Percentiles rank a stretch among this genome's conserved stretches.
These are phyloP conservation scores for Soucietia sequanensis DNA, from an alignment of 805 yeast genomes.

Conservation along the genomic window DNA sequence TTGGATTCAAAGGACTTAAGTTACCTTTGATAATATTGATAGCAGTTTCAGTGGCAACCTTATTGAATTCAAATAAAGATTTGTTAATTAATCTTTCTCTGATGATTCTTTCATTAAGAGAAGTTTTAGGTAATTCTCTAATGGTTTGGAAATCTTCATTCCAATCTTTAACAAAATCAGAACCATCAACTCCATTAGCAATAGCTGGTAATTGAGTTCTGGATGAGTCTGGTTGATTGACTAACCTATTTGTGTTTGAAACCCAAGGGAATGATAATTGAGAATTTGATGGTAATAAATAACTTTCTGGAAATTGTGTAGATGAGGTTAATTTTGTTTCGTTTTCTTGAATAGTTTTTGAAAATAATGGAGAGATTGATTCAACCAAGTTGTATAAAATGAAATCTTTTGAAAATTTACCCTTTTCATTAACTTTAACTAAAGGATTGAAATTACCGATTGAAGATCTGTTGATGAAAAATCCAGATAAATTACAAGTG, in stretches of 20 bases:
- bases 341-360: slow-evolving; percentile 51
- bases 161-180: slow-evolving; percentile 69
- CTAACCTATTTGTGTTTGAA: slow-evolving; percentile 28
- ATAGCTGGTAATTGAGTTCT: slow-evolving; percentile 57
- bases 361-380: slow-evolving; percentile 63
- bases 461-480: slow-evolving; percentile 71
- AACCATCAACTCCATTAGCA: slow-evolving; percentile 58
- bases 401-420: slow-evolving; percentile 36
- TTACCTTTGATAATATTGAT: slow-evolving; percentile 72
- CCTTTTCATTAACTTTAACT: slow-evolving; percentile 39
- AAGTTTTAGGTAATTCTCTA: slow-evolving; percentile 61
- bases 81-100: slow-evolving; percentile 76
- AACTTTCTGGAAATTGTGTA: slow-evolving; percentile 51
- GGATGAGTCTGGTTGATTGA: slow-evolving; percentile 52
- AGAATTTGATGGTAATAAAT: slow-evolving; percentile 58
- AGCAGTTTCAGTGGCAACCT: slow-evolving; percentile 77
- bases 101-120: slow-evolving; percentile 64
- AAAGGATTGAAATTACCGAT: slow-evolving; percentile 69
- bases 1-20: slow-evolving; percentile 76
- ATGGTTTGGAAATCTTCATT: slow-evolving; percentile 87
- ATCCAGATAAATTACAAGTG: slow-evolving; percentile 79
- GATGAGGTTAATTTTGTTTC: slow-evolving; percentile 40
- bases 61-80: slow-evolving; percentile 72
- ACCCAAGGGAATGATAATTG: slow-evolving; percentile 78
- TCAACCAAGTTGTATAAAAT: slow-evolving; percentile 61